Evolutionary conservation across 2,329 filamentous ascomycete genomes (phyloP).

Genomic region (Alternaria panax): DNA sequence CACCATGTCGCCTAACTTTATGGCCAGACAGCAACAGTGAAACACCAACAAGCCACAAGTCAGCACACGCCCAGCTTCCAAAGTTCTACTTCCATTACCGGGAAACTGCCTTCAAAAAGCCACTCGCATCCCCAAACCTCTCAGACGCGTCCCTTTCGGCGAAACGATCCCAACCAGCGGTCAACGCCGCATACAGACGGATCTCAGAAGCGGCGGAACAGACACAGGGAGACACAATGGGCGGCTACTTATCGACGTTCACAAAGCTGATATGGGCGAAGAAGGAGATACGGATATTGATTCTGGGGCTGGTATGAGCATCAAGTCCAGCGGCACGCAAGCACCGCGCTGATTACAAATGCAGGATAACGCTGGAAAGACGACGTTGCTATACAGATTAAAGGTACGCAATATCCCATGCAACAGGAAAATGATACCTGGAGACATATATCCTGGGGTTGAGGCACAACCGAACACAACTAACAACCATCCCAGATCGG

Average conservation of each 20-base stretch:
- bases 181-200: constrained; percentile 21
- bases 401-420: constrained; percentile 68
- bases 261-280: constrained; percentile 71
- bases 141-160: background rate
- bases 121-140: background rate
- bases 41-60: constrained; percentile 3
- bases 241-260: constrained; percentile 43
- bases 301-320: constrained; percentile 81
- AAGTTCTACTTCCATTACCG: background rate
- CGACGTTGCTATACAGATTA: constrained; percentile 91
- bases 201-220: constrained; percentile 19
- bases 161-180: constrained; percentile 13
- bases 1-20: constrained; percentile 32
- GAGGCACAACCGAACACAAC: background rate
- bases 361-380: constrained; percentile 98
- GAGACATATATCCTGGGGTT: background rate
- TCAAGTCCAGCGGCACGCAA: background rate
- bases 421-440: background rate
- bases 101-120: background rate
- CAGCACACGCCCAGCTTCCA: background rate
- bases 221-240: constrained; percentile 37
- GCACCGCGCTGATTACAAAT: constrained; percentile 36
- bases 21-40: constrained; percentile 31
- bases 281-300: constrained; percentile 97
- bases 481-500: constrained; percentile 71